Base-by-base conservation (phyloP, 192 early-diverging fungal species). In the Coemansia sp. region DNA sequence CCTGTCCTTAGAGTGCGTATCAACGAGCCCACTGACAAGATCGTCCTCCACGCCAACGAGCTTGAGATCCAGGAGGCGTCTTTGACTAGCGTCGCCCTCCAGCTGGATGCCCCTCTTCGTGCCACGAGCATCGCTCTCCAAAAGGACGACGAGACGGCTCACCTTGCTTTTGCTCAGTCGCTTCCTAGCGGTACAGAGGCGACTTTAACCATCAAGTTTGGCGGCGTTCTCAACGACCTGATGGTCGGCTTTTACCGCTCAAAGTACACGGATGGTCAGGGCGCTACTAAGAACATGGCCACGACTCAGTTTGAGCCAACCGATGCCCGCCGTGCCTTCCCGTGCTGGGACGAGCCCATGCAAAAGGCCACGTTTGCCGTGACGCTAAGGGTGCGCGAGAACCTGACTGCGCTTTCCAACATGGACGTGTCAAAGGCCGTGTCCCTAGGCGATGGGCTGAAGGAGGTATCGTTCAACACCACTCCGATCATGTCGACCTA, bases 271-370 rank as follows among this genome's bases (percentile, higher is more conserved):
- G 87, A 89, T 64, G 78, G 71, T 3, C 64, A 89, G 53, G 91
- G 84, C 58, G 68, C 76, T 27, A 60, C 70, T 38, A 89, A 86
- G 73, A 87, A 91, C 75, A 84, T 99, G 70, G 95, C 92, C 9
- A 92, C 91, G 8, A 98, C 97, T 7, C 96, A 99, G 76, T 99
- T 98, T 69, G 94, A 98, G 85, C 86, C 95, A 10, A 95, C 93
- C 20, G 90, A 95, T 73, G 91, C 91, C 30, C 90, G 96, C 62
- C 88, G 92, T 35, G 90, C 91, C 15, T 92, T 98, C 78, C 97
- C 97, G n/a, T 98, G 91, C 76, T 98, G 90, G 89, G 96, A 99
- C 81, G 97, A 98, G 85, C 97, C 97, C 37, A 86, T 89, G 62
- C 87, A 93, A 49, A 99, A 99, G 84, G 95, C 96, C 32, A 95